Conservation (phyloP, 208 protist genomes). For the Pavlovales sp. region DNA sequence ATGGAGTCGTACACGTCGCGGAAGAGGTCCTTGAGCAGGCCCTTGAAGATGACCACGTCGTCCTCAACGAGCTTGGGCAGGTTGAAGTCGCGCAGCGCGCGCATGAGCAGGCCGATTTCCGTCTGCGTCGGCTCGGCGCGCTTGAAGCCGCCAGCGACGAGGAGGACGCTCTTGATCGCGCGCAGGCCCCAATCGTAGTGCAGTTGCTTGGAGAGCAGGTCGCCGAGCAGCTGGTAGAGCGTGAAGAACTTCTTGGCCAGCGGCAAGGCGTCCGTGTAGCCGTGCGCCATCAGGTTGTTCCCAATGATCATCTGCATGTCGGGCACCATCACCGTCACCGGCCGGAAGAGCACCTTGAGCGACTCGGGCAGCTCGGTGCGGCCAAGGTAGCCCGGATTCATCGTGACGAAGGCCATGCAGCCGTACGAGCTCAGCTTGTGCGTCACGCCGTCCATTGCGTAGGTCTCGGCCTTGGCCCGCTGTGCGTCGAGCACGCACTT, state of each 20-base stretch:
- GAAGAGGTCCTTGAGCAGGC: conserved; percentile 67
- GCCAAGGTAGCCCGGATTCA: conserved; percentile 82
- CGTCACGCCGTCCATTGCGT: not conserved
- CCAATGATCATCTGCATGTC: conserved; percentile 89
- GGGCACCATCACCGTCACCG: conserved; percentile 75
- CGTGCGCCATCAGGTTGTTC: conserved; percentile 93
- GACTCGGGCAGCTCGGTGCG: conserved; percentile 92
- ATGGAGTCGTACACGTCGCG: conserved; percentile 18
- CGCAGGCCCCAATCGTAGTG: conserved; percentile 60
- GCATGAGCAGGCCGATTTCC: conserved; percentile 65
- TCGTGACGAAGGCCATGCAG: conserved; percentile 66
- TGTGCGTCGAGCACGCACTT: conserved; percentile 52
- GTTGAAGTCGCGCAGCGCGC: conserved; percentile 69
- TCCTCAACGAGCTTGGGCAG: conserved; percentile 68
- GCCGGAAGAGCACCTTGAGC: conserved; percentile 71
- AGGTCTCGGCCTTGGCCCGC: not conserved
- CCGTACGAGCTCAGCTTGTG: not conserved
- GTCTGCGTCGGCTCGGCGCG: conserved; percentile 54
- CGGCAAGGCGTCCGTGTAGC: conserved; percentile 79
- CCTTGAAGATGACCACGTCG: conserved; percentile 63
- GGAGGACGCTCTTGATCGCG: conserved; percentile 65
- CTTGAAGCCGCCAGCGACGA: conserved; percentile 61
- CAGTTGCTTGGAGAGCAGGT: conserved; percentile 82
- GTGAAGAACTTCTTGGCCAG: conserved; percentile 88
- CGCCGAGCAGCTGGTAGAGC: conserved; percentile 76